phyloP scores from a whole-genome alignment of 2,329 filamentous ascomycete species.

The Colletotrichum eleusines region DNA sequence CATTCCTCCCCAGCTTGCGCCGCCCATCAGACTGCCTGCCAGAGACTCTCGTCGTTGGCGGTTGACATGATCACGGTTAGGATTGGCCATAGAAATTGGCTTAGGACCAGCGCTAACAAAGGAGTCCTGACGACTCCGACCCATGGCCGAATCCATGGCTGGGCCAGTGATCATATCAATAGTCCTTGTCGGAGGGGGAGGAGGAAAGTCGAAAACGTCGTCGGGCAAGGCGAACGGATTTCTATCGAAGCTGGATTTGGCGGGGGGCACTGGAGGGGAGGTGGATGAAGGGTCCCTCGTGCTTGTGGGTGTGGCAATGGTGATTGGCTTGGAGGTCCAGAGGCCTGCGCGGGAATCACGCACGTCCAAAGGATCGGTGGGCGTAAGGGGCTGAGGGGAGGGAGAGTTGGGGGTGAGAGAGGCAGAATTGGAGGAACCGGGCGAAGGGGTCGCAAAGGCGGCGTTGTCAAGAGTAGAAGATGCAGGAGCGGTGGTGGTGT shows the following conservation, averaged over 20 bases:
- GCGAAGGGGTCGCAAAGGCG: slow-evolving; percentile 46
- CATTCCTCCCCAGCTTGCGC: slow-evolving; percentile 97
- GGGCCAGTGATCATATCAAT: slow-evolving; percentile 70
- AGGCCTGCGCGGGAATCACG: slow-evolving; percentile 41
- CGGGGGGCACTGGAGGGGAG: slow-evolving; percentile 45
- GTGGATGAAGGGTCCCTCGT: slow-evolving; percentile 43
- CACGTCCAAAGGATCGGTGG: slow-evolving; percentile 49
- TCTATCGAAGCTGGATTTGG: slow-evolving; percentile 45
- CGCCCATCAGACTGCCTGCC: slow-evolving; percentile 76
- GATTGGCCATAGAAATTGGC: slow-evolving; percentile 75
- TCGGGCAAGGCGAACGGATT: slow-evolving; percentile 46
- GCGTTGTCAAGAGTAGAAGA: slow-evolving; percentile 41
- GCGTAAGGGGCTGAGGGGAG: slow-evolving; percentile 60
- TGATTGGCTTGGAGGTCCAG: slow-evolving; percentile 53
- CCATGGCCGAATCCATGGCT: slow-evolving; percentile 68
- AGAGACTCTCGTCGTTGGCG: slow-evolving; percentile 72
- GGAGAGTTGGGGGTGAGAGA: slow-evolving; percentile 54
- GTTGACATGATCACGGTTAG: slow-evolving; percentile 69
- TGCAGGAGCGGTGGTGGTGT: slow-evolving; percentile 50
- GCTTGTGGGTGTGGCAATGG: slow-evolving; percentile 47
- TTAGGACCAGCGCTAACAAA: slow-evolving; percentile 75
- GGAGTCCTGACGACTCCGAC: slow-evolving; percentile 72
- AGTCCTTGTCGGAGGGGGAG: slow-evolving; percentile 46
- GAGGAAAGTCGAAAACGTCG: slow-evolving; percentile 45
- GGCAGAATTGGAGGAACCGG: slow-evolving; percentile 49